Percentiles rank a stretch among this genome's conserved stretches.
Conservation (phyloP, 2,329 filamentous ascomycete species). For the Metarhizium rileyi region DNA sequence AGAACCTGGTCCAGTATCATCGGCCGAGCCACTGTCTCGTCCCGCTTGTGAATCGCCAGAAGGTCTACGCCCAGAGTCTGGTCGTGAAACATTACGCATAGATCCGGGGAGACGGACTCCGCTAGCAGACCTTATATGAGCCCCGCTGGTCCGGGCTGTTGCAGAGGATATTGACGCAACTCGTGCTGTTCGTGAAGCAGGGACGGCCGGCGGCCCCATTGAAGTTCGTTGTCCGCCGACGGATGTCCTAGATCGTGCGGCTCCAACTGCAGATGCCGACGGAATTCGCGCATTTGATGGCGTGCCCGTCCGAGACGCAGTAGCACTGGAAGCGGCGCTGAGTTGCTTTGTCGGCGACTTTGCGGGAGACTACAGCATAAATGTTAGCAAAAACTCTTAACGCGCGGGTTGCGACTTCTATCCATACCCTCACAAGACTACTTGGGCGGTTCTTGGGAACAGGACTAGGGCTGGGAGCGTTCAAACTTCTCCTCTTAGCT, state of each 20-base stretch:
- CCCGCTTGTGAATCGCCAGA: slow-evolving; percentile 39
- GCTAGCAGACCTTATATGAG: slow-evolving; percentile 27
- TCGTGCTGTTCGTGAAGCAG: slow-evolving; percentile 32
- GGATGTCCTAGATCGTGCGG: slow-evolving; percentile 44
- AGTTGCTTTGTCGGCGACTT: slow-evolving; percentile 75
- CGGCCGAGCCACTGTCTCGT: slow-evolving; percentile 28
- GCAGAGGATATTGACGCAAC: slow-evolving; percentile 35
- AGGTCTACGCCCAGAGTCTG: slow-evolving; percentile 30
- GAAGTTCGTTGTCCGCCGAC: slow-evolving; percentile 47
- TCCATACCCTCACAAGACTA: slow-evolving; percentile 44
- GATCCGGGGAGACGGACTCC: slow-evolving; percentile 30
- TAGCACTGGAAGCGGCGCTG: slow-evolving; percentile 43
- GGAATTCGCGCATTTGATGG: slow-evolving; percentile 45
- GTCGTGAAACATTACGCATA: slow-evolving; percentile 26
- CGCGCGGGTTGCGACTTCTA: not conserved
- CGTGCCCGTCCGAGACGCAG: slow-evolving; percentile 54
- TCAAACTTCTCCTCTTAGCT: slow-evolving; percentile 57
- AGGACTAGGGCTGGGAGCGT: slow-evolving; percentile 64
- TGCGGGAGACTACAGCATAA: slow-evolving; percentile 52
- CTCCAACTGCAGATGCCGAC: slow-evolving; percentile 20
- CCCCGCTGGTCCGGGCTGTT: slow-evolving; percentile 21
- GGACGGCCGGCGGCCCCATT: slow-evolving; percentile 56
- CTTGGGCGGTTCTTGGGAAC: slow-evolving; percentile 47
- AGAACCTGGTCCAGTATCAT: slow-evolving; percentile 26
- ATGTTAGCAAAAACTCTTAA: not conserved